Conservation (phyloP, 2,329 filamentous ascomycete genomes). For the Colletotrichum euphorbiae region DNA sequence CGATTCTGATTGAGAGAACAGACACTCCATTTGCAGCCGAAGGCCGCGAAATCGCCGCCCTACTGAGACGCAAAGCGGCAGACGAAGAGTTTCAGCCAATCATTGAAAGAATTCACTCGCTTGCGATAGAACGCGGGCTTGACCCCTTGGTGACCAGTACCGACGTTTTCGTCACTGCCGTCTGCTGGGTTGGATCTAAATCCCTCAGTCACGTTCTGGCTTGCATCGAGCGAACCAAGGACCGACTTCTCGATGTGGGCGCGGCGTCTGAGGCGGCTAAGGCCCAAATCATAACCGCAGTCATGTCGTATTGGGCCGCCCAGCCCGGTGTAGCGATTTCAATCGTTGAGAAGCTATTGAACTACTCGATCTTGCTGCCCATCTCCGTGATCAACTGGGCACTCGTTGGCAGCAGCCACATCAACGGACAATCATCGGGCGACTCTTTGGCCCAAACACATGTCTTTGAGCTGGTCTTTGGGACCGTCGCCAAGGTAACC, state of each 20-base stretch:
- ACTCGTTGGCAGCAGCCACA: slow-evolving; percentile 69
- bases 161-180: slow-evolving; percentile 92
- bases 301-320: slow-evolving; percentile 92
- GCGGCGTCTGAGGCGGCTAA: slow-evolving; percentile 80
- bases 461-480: slow-evolving; percentile 89
- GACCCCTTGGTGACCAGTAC: slow-evolving; percentile 89
- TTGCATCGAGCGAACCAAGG: slow-evolving; percentile 94
- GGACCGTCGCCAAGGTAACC: slow-evolving; percentile 91
- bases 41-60: slow-evolving; percentile 82
- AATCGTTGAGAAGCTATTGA: slow-evolving; percentile 96
- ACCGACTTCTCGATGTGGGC: slow-evolving; percentile 84
- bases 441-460: slow-evolving; percentile 78
- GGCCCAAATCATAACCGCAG: slow-evolving; percentile 88
- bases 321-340: slow-evolving; percentile 92
- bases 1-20: slow-evolving; percentile 49
- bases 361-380: slow-evolving; percentile 94
- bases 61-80: slow-evolving; percentile 85
- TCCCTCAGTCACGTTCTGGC: slow-evolving; percentile 95
- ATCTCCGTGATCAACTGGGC: slow-evolving; percentile 91
- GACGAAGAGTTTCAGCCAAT: slow-evolving; percentile 88
- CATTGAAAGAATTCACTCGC: slow-evolving; percentile 83
- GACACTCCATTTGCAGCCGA: slow-evolving; percentile 85
- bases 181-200: slow-evolving; percentile 94
- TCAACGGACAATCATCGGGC: slow-evolving; percentile 65
- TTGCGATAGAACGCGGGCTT: slow-evolving; percentile 76